Base-by-base conservation (phyloP, 202 grass and related monocot genomes). In the Tripidium arundinaceum region DNA sequence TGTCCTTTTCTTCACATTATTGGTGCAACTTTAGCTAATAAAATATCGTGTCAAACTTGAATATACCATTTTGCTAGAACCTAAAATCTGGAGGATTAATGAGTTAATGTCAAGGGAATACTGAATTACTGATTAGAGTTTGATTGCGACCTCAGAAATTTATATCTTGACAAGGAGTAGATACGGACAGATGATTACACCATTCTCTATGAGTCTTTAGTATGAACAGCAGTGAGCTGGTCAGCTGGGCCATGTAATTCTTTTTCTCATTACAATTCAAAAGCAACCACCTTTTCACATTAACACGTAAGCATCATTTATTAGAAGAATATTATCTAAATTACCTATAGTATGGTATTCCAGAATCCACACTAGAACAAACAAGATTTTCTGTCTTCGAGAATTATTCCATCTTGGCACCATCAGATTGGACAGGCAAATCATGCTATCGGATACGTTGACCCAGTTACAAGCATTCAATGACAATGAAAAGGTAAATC, bases 391-490 rank as follows among this genome's bases (percentile, higher is more conserved):
- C 4, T 36, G 34, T 62, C 36, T 28, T 68, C 21, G 81, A 82
- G 9, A 76, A 15, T 7, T n/a, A 71, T 36, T 49, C 42, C 79
- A 82, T 16, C 22, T 68, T 45, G 33, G 11, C 25, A 68, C 42
- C 40, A 26, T 16, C 38, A 39, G 43, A 71, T 13, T 33, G 62
- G 21, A 28, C 29, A 34, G 59, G 7, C 3, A n/a, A 89, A 65
- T 59, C 18, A 49, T 18, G 38, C 52, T 76, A 26, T 78, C 33
- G 12, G 25, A 24, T 72, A 29, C 58, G 66, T 50, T 73, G 65
- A 60, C 72, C 83, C 38, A 82, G 31, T 72, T 72, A 85, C 82
- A 84, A 38, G 64, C 49, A 70, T 47, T 76, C n/a, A 77, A 40
- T 67, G 45, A 67, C 19, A 46, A 84, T 31, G 40, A 47, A 43